A percentile compares a stretch with the other conserved stretches of the same genome.
phyloP scores from a whole-genome alignment of 306 rosid genomes.

The Comarum palustre region DNA sequence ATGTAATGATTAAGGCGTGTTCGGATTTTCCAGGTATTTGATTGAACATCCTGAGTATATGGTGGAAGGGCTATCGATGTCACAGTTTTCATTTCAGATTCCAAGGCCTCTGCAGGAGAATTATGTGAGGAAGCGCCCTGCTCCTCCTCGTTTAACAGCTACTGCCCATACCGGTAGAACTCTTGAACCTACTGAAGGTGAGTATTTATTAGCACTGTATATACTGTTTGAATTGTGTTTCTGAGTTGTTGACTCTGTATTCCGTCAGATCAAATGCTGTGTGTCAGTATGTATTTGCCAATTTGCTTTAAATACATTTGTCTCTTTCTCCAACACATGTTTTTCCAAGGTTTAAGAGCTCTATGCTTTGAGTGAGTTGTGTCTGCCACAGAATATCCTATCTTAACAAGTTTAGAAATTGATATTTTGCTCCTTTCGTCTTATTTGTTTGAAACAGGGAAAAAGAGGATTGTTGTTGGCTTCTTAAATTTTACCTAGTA shows the following conservation, averaged over 20 bases:
- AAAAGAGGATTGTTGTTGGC: background rate
- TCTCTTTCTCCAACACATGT: background rate
- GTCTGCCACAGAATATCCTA: background rate
- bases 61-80: conserved; percentile 50
- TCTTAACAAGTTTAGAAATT: background rate
- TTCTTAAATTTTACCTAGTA: background rate
- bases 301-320: background rate
- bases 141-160: conserved; percentile 42
- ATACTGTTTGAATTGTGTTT: background rate
- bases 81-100: conserved; percentile 72
- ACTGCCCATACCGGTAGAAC: conserved; percentile 35
- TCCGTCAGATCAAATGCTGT: background rate
- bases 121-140: conserved; percentile 85
- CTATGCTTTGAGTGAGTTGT: background rate
- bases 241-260: background rate
- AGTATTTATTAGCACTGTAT: conserved; percentile 17
- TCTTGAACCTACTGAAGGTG: conserved; percentile 58
- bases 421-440: background rate
- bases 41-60: conserved; percentile 66
- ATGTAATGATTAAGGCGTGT: conserved; percentile 19
- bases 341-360: background rate
- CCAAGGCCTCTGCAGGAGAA: conserved; percentile 82
- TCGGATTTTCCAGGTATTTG: conserved; percentile 51
- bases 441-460: background rate
- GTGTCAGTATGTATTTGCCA: background rate